Evolutionary conservation across 768 basidiomycete species (phyloP), one percentile per base, ranked within the genome.

Genomic region (Boletellus ananas): DNA sequence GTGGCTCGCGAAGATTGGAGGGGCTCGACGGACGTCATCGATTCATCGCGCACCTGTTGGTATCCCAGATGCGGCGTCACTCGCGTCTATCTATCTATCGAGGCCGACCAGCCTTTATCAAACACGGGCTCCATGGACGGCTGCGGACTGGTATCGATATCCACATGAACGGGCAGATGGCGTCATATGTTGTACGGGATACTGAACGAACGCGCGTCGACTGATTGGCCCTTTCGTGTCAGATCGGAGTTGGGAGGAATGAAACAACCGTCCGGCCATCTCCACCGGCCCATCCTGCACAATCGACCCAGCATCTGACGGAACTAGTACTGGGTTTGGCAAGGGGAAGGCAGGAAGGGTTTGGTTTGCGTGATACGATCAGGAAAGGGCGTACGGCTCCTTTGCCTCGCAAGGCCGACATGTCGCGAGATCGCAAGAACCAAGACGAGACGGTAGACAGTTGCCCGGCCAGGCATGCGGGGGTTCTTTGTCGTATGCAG

Each of bases 161-260:
- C 45, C 50, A 59, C 17, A 52, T 47, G 50, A 52, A 29, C 29
- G 29, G 7, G 29, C 20, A 34, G n/a, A 49, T 61, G 47, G 51
- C 42, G 50, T 52, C 57, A 60, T 51, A 12, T 20, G 29, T 29
- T 11, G 39, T 20, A 37, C 38, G 23, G 27, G 29, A 52, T 13
- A 31, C 25, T 13, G 27, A 47, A 36, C 34, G 33, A 37, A 29
- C 37, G 17, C 11, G 8, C n/a, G 21, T 33, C 36, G n/a, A 38
- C 7, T 27, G 29, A 54, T 58, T 45, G 43, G 34, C 23, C 42
- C 37, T n/a, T 10, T 23, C 34, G 45, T 49, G 40, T 54, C 56
- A 59, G 40, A n/a, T 51, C 60, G 60, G 60, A 49, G 49, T 42
- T 41, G 23, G 23, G 41, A 29, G 29, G 29, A 25, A 43, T 10